phyloP scores from a whole-genome alignment of 345 rosid genomes.

The Gossypioides kirkii region DNA sequence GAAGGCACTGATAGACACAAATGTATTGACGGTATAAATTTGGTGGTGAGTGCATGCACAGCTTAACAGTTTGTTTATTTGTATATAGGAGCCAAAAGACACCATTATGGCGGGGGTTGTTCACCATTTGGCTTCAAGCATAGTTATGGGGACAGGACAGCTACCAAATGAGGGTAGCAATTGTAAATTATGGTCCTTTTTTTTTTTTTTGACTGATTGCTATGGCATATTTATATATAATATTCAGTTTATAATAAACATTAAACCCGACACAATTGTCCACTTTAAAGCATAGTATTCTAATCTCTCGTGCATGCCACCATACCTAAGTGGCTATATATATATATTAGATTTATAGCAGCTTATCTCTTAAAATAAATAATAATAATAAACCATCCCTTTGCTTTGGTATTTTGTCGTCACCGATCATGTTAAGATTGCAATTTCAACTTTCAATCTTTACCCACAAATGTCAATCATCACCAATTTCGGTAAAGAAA shows the following conservation, averaged over 20 bases:
- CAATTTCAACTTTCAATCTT: background rate
- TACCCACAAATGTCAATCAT: background rate
- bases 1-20: background rate
- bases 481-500: background rate
- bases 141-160: background rate
- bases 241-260: background rate
- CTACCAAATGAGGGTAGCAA: background rate
- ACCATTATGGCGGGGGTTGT: background rate
- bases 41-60: background rate
- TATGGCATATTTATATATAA: background rate
- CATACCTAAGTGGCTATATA: background rate
- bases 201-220: background rate
- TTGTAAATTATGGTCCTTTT: background rate
- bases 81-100: background rate
- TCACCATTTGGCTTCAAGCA: slow-evolving; percentile 11
- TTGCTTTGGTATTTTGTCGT: background rate
- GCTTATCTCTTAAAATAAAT: background rate
- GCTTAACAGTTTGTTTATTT: background rate
- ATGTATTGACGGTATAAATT: background rate
- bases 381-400: background rate
- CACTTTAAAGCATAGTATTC: background rate
- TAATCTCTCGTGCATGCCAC: background rate
- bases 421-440: background rate
- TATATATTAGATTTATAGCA: background rate
- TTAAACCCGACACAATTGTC: background rate